Evolutionary conservation across 805 yeast species (phyloP).

Genomic region (Hanseniaspora occidentalis): DNA sequence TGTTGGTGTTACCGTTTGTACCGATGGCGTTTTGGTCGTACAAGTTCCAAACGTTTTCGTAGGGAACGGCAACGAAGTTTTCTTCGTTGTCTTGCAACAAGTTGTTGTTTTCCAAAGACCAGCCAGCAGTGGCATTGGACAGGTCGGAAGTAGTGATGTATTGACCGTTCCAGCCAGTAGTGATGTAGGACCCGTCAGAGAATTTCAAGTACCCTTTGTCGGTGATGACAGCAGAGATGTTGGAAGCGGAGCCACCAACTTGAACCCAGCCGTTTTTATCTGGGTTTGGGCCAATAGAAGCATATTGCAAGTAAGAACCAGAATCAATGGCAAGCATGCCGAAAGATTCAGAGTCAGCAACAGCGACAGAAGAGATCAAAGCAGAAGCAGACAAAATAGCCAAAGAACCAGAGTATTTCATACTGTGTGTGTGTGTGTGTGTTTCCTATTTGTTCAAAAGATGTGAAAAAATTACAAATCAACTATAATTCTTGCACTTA

Average conservation of each 20-base stretch:
- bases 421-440: too few species aligned
- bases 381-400: conserved; percentile 14
- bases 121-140: conserved; percentile 24
- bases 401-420: too few species aligned
- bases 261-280: conserved; percentile 14
- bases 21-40: conserved; percentile 3
- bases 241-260: conserved; percentile 7
- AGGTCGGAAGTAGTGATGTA: conserved; percentile 11
- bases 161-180: conserved; percentile 13
- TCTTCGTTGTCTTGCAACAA: conserved; percentile 26
- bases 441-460: too few species aligned
- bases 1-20: conserved; percentile 23
- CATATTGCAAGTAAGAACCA: conserved; percentile 25
- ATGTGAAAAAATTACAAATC: too few species aligned
- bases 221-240: conserved; percentile 13
- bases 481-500: too few species aligned
- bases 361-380: conserved; percentile 17
- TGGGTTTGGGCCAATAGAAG: conserved; percentile 12
- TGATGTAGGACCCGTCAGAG: conserved; percentile 20
- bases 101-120: conserved; percentile 27
- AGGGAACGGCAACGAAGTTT: conserved; percentile 36
- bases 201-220: conserved; percentile 14
- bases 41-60: conserved; percentile 12
- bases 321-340: conserved; percentile 26
- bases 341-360: conserved; percentile 28